Conservation (phyloP, 2,329 filamentous ascomycete genomes). For the Colletotrichum ledebouriae region DNA sequence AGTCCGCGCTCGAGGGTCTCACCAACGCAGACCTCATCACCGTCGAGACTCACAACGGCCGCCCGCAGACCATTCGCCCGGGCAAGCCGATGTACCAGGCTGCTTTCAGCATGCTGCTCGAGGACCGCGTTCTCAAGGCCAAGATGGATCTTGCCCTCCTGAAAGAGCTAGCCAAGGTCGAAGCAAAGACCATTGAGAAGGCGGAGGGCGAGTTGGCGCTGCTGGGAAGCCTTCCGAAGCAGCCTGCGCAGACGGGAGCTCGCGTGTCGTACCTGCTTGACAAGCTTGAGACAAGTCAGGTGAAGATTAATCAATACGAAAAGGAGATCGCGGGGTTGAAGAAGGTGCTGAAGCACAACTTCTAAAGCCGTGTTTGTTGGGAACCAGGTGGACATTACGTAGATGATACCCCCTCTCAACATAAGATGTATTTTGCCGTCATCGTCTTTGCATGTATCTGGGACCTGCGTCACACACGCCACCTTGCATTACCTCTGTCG, state of each 20-base stretch:
- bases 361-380: constrained; percentile 2
- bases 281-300: constrained; percentile 82
- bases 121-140: constrained; percentile 79
- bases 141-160: constrained; percentile 80
- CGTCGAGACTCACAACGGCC: constrained; percentile 79
- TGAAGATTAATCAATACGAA: constrained; percentile 81
- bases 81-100: constrained; percentile 89
- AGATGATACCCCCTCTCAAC: constrained; percentile 9
- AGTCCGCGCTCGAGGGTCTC: constrained; percentile 82
- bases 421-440: background rate
- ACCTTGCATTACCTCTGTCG: too few relatives aligned
- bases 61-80: constrained; percentile 81
- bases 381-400: background rate
- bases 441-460: too few relatives aligned
- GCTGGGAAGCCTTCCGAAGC: constrained; percentile 77
- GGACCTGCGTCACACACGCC: too few relatives aligned
- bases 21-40: constrained; percentile 89
- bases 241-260: constrained; percentile 75
- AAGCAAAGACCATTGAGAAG: constrained; percentile 81
- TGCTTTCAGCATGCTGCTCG: constrained; percentile 80
- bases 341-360: constrained; percentile 69
- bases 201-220: constrained; percentile 81
- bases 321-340: constrained; percentile 78
- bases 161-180: constrained; percentile 76
- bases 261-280: constrained; percentile 79